Conservation (phyloP, 495 filamentous ascomycete genomes). For the Annulohypoxylon maeteangense region DNA sequence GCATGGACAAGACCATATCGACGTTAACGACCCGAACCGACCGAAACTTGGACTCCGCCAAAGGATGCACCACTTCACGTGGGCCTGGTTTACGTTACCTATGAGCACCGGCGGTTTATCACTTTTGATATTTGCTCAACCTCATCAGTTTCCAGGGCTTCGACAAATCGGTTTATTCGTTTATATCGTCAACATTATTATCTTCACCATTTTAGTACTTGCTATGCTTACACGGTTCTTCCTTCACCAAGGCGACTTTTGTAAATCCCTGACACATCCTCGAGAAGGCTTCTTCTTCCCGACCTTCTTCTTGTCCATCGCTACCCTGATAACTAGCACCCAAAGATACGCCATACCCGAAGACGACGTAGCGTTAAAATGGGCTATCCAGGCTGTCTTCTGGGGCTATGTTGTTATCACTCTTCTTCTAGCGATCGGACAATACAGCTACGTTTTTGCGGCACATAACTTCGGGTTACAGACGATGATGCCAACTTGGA, state of each 20-base stretch:
- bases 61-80: slow-evolving; percentile 72
- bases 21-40: slow-evolving; percentile 41
- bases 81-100: slow-evolving; percentile 72
- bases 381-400: slow-evolving; percentile 57
- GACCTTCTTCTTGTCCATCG: slow-evolving; percentile 72
- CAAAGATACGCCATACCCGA: slow-evolving; percentile 66
- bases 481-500: slow-evolving; percentile 65
- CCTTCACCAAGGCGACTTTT: slow-evolving; percentile 61
- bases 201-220: slow-evolving; percentile 64
- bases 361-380: slow-evolving; percentile 52
- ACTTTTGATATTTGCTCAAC: slow-evolving; percentile 67
- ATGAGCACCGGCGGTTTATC: slow-evolving; percentile 75
- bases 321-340: slow-evolving; percentile 69
- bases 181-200: slow-evolving; percentile 70
- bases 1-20: slow-evolving; percentile 21
- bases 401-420: slow-evolving; percentile 62
- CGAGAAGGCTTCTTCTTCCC: slow-evolving; percentile 74
- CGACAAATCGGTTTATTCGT: slow-evolving; percentile 67
- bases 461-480: slow-evolving; percentile 49
- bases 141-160: slow-evolving; percentile 69
- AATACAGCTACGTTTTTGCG: slow-evolving; percentile 66
- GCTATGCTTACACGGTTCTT: slow-evolving; percentile 67
- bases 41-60: slow-evolving; percentile 50
- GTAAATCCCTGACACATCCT: slow-evolving; percentile 67
- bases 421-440: slow-evolving; percentile 55